A percentile compares a stretch with the other conserved stretches of the same genome.
phyloP scores from a whole-genome alignment of 108 stramenopile genomes.

The Chaetoceros muelleri region DNA sequence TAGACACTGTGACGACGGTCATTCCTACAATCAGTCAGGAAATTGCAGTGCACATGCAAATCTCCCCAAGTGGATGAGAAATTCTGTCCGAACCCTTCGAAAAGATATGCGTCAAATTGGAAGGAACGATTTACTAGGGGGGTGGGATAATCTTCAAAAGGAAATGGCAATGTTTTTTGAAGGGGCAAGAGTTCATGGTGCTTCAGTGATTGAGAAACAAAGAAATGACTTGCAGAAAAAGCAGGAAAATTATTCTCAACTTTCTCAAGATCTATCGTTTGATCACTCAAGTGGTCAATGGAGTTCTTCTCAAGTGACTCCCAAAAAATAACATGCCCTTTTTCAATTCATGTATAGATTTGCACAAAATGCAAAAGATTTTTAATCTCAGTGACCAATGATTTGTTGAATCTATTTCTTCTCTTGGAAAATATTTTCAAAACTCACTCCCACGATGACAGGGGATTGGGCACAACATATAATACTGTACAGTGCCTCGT shows the following conservation, averaged over 20 bases:
- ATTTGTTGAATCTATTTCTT: no score
- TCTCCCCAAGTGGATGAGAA: constrained; percentile 74
- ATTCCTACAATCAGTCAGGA: constrained; percentile 28
- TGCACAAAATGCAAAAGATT: no score
- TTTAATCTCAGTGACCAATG: no score
- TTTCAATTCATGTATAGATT: no score
- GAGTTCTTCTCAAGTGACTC: neutral
- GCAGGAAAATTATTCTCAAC: neutral
- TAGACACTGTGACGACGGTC: constrained; percentile 65
- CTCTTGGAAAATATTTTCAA: no score
- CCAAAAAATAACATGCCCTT: no score
- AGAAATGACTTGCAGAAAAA: constrained; percentile 9
- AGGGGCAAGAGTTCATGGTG: constrained; percentile 25
- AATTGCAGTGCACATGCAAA: constrained; percentile 36
- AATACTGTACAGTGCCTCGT: no score
- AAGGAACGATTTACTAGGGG: constrained; percentile 22
- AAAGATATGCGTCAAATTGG: constrained; percentile 10
- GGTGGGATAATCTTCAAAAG: constrained; percentile 24
- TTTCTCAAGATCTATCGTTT: neutral
- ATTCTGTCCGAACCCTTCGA: constrained; percentile 36
- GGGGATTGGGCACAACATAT: no score
- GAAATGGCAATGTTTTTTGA: constrained; percentile 41
- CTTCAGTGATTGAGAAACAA: constrained; percentile 22
- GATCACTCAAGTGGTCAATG: neutral
- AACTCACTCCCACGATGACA: no score